Evolutionary conservation across 106 monocot genomes (phyloP).

Genomic region (Gastrodia elata): DNA sequence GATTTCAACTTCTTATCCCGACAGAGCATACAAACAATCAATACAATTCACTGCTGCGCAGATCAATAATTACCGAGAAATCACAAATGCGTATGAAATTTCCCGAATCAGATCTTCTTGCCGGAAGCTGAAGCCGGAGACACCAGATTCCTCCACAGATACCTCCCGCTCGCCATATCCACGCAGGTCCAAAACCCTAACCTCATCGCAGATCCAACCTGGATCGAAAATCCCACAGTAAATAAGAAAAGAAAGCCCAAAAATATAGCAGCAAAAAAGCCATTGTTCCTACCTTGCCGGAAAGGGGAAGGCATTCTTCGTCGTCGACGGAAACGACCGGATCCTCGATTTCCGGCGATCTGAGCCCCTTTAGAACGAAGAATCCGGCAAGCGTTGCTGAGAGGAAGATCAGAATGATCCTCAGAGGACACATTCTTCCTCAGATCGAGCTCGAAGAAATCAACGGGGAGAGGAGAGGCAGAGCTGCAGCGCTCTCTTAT

Average conservation of each 20-base stretch:
- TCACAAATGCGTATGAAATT: not conserved
- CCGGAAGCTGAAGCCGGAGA: conserved; percentile 6
- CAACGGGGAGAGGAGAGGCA: not conserved
- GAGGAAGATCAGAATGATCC: conserved; percentile 76
- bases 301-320: conserved; percentile 17
- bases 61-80: not conserved
- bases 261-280: too few species aligned
- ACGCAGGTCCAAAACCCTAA: conserved; percentile 69
- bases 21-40: not conserved
- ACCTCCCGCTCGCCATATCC: conserved; percentile 87
- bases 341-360: conserved; percentile 19
- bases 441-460: not conserved
- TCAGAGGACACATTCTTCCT: conserved; percentile 63
- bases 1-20: not conserved
- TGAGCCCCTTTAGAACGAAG: conserved; percentile 48
- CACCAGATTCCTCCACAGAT: conserved; percentile 68
- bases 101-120: conserved; percentile 17
- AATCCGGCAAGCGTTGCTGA: conserved; percentile 86
- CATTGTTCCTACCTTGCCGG: conserved; percentile 15
- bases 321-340: not conserved
- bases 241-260: not conserved
- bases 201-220: conserved; percentile 39
- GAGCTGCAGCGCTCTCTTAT: not conserved
- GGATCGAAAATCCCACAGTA: not conserved
- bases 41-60: conserved; percentile 1